Base-by-base conservation (phyloP, 2,329 filamentous ascomycete species). In the Paraphaeosphaeria minitans region DNA sequence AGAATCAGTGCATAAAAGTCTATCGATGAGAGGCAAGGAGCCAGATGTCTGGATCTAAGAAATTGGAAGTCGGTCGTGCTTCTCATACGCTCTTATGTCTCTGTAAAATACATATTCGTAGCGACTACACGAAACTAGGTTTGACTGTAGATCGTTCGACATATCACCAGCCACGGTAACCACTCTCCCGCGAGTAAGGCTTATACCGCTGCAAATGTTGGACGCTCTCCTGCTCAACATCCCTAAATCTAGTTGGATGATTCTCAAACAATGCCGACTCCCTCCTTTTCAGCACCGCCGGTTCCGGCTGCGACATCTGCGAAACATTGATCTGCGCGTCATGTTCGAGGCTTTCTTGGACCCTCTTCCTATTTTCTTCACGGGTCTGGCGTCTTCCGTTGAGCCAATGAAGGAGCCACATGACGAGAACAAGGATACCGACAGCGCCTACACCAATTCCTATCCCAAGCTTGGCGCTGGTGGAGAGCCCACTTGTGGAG, bases 241-340 rank as follows among this genome's bases (percentile, higher is more conserved):
- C 50, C 37, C 50, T 37, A 14, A 53, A 53, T 37, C 50, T 31
- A 22, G 37, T 43, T n/a, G 50, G 50, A 21, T 53, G 50, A 6
- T 43, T 33, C 12, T 37, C 50, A 31, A 31, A 33, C 50, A 53
- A 31, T 13, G 50, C 50, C 6, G 37, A 29, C 6, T 37, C 50
- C 39, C 50, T 43, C 22, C 24, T 9, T 7, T 43, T 22, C n/a
- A 9, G 31, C 4, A 19, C 29, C 16, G 16, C 9, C 1, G 16
- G 16, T n/a, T 22, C n/a, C 14, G 37, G 19, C n/a, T 53, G 50
- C 39, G 39, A 14, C 50, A 53, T 53, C 37, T 53, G 50, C 24
- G 50, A 22, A 9, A 37, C 50, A 14, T 37, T 22, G 5, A 53
- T 7, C 14, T 21, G 37, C 14, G 37, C 50, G 3, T 43, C 24